These are phyloP conservation scores for Diplodia intermedia DNA, from an alignment of 2,329 filamentous ascomycete genomes.

Conservation along the genomic window DNA sequence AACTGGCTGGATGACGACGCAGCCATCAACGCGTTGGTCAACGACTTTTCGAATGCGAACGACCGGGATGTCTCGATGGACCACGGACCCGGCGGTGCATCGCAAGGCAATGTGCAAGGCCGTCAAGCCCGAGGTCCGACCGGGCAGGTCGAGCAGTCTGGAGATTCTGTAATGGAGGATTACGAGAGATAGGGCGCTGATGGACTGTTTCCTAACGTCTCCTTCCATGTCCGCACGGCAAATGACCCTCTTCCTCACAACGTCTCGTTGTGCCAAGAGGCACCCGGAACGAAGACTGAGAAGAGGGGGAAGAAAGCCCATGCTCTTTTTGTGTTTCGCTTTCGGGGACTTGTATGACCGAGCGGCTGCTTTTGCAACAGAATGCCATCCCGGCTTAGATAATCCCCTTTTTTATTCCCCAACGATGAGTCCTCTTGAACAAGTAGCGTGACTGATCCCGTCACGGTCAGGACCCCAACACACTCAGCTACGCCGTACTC, in stretches of 20 bases:
- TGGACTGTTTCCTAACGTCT: too few species aligned
- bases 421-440: neutral
- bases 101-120: too few species aligned
- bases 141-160: too few species aligned
- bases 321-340: neutral
- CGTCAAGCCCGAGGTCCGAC: too few species aligned
- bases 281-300: neutral
- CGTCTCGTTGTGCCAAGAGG: neutral
- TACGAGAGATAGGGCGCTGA: too few species aligned
- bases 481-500: too few species aligned
- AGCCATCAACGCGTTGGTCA: too few species aligned
- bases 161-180: neutral
- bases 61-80: too few species aligned
- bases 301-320: neutral
- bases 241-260: neutral
- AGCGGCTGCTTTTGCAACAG: neutral
- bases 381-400: neutral
- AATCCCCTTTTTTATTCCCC: neutral
- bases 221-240: neutral
- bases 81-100: too few species aligned
- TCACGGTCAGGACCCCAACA: neutral
- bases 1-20: too few species aligned
- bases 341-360: constrained; percentile 4
- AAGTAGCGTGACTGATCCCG: neutral
- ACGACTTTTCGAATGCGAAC: too few species aligned